Evolutionary conservation across 441 rosid species (phyloP), one percentile per base, ranked within the genome.

Genomic region (Brassica balearica): DNA sequence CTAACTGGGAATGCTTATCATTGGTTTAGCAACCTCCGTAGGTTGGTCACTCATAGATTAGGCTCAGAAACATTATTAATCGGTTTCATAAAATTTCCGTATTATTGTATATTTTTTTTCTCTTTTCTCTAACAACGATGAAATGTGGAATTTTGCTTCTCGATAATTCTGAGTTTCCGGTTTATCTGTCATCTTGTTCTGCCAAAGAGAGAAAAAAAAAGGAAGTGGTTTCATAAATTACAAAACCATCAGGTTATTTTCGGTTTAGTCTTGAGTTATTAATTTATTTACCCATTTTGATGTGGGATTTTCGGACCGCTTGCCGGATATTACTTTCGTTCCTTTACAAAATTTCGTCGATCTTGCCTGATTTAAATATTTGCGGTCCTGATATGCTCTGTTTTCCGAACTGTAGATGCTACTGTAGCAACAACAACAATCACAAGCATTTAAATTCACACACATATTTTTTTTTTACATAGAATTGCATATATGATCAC

Each of bases 301-400:
- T 65, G 43, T 90, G 88, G 25, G 97, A 79, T 72, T 85, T 89
- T 65, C 87, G 83, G 65, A 77, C 88, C 32, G 90, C 91, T 56
- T 63, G 86, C 11, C 90, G 87, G 32, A 90, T 92, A 71, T 86
- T 91, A 25, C 77, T 86, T 77, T 87, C 93, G 74, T 91, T 94
- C 79, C 88, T 83, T 74, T 85, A 85, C 76, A 89, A 74, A 66
- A 88, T 83, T 68, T 85, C 86, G 2, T 91, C 92, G 2, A 89
- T 78, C 77, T 83, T 88, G 63, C 81, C 80, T 8, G 91, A 80
- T 73, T 88, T 83, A 5, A 84, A 73, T 19, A 88, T 58, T 71
- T 86, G 10, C 1, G 93, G 94, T 51, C 92, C 96, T 2, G 97
- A 94, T 75, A 74, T 59, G 53, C 59, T 77, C 10, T 77, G 79